phyloP scores from a whole-genome alignment of 2,329 filamentous ascomycete species.

The Didymellaceae sp. region DNA sequence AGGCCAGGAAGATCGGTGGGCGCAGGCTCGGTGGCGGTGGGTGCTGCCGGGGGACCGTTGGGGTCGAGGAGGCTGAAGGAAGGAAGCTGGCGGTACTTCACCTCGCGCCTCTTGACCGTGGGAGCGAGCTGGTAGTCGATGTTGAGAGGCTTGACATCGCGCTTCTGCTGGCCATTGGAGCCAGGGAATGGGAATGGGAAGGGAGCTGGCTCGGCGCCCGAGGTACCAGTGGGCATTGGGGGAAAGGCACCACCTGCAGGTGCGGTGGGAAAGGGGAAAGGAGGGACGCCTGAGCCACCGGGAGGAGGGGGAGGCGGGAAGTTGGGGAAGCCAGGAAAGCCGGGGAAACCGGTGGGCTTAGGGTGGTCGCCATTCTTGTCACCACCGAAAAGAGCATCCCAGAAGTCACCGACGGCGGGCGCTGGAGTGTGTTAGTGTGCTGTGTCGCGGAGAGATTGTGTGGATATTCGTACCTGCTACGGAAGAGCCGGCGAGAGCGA shows the following conservation, averaged over 20 bases:
- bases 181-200: background rate
- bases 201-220: background rate
- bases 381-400: constrained; percentile 23
- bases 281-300: constrained; percentile 5
- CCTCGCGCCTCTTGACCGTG: background rate
- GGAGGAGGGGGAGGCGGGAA: background rate
- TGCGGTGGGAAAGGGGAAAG: background rate
- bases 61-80: constrained; percentile 20
- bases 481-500: constrained; percentile 32
- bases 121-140: constrained; percentile 29
- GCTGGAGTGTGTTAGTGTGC: constrained; percentile 10
- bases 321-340: constrained; percentile 6
- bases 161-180: constrained; percentile 8
- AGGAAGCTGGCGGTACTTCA: constrained; percentile 20
- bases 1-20: background rate
- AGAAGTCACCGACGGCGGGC: constrained; percentile 18
- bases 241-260: background rate
- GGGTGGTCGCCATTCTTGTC: constrained; percentile 8
- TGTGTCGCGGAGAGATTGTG: background rate
- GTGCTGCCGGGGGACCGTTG: constrained; percentile 1
- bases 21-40: constrained; percentile 6
- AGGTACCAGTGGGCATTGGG: background rate
- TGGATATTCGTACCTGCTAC: constrained; percentile 21
- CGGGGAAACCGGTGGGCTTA: constrained; percentile 6
- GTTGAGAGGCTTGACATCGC: constrained; percentile 7